phyloP scores from a whole-genome alignment of 1,139 yeast species.

The Candida smagusa region DNA sequence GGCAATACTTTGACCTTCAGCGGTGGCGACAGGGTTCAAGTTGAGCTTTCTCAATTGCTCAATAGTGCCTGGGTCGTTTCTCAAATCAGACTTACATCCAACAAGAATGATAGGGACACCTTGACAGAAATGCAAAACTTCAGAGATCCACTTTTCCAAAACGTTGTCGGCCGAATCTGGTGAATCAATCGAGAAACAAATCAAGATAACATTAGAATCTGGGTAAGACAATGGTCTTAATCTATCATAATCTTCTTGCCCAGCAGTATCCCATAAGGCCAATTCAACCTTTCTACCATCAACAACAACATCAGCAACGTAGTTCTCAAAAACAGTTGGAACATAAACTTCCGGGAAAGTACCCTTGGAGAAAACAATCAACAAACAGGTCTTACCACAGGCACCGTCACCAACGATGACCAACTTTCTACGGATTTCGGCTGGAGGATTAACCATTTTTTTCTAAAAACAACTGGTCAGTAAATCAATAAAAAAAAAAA shows the following conservation, averaged over 20 bases:
- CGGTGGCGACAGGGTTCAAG: slow-evolving; percentile 69
- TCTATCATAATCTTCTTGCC: slow-evolving; percentile 96
- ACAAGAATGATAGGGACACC: slow-evolving; percentile 93
- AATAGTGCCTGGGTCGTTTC: slow-evolving; percentile 76
- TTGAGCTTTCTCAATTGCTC: slow-evolving; percentile 74
- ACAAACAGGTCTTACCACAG: slow-evolving; percentile 81
- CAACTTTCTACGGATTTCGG: slow-evolving; percentile 73
- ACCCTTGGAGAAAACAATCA: slow-evolving; percentile 87
- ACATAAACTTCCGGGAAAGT: slow-evolving; percentile 95
- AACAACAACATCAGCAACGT: slow-evolving; percentile 91
- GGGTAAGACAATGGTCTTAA: slow-evolving; percentile 92
- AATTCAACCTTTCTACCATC: slow-evolving; percentile 92
- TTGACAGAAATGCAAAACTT: slow-evolving; percentile 90
- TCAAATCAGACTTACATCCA: slow-evolving; percentile 88
- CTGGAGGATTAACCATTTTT: slow-evolving; percentile 50
- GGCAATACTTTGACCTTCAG: slow-evolving; percentile 84
- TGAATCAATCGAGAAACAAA: slow-evolving; percentile 87
- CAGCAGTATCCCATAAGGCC: slow-evolving; percentile 98
- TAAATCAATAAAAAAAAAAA: background rate
- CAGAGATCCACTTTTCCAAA: slow-evolving; percentile 93
- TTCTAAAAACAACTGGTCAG: slow-evolving; percentile 2
- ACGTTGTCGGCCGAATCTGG: slow-evolving; percentile 94
- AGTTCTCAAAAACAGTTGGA: slow-evolving; percentile 93
- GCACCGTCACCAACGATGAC: slow-evolving; percentile 89
- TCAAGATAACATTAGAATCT: slow-evolving; percentile 86